phyloP scores from a whole-genome alignment of 2,329 filamentous ascomycete genomes.

The Periconia sp. region DNA sequence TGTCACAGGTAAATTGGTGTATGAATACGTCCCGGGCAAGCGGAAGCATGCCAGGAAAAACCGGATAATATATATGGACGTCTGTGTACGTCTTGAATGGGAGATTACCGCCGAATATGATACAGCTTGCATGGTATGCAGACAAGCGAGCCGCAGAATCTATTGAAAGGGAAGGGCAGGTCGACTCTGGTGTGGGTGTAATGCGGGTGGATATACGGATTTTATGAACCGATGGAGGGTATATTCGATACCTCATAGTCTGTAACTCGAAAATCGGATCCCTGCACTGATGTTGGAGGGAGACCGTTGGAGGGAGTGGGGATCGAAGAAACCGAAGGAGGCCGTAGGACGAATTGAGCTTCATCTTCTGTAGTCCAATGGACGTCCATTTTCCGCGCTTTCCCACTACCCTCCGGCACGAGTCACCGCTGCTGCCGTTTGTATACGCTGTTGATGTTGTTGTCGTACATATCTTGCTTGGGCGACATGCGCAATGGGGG shows the following conservation, averaged over 20 bases:
- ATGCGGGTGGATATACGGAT: background rate
- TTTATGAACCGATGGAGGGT: background rate
- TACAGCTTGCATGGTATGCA: background rate
- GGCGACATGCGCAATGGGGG: slow-evolving; percentile 33
- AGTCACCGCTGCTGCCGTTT: slow-evolving; percentile 29
- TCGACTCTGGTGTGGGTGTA: background rate
- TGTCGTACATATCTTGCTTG: slow-evolving; percentile 27
- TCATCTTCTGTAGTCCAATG: slow-evolving; percentile 39
- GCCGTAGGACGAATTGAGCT: slow-evolving; percentile 36
- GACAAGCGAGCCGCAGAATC: background rate
- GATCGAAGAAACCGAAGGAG: slow-evolving; percentile 25
- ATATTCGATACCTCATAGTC: background rate
- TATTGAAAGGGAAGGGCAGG: background rate
- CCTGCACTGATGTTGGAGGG: background rate
- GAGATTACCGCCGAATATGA: background rate
- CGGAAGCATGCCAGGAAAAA: no score
- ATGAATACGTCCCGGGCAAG: no score
- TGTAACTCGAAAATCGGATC: background rate
- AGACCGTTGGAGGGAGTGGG: slow-evolving; percentile 17
- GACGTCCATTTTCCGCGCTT: slow-evolving; percentile 38
- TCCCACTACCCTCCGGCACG: slow-evolving; percentile 33
- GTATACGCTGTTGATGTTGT: background rate
- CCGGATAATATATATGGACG: no score
- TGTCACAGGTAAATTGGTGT: no score
- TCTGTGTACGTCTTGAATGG: background rate